Evolutionary conservation across 2,329 filamentous ascomycete genomes (phyloP).

Genomic region (Fonsecaea erecta): DNA sequence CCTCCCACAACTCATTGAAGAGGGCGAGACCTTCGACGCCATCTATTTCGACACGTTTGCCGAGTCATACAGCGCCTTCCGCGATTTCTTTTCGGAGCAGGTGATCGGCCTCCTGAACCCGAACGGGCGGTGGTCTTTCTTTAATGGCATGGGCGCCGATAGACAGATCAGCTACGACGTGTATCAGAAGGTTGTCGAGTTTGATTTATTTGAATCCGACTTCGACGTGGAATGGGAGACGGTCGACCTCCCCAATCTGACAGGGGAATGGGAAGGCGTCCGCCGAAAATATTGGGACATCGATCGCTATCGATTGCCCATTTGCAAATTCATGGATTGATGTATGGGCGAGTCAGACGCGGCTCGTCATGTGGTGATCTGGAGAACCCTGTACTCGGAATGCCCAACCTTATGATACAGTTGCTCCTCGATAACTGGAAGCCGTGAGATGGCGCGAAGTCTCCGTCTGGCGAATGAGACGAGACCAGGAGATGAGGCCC

Average conservation of each 20-base stretch:
- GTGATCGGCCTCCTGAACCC: slow-evolving; percentile 77
- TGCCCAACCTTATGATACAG: background rate
- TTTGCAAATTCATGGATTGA: slow-evolving; percentile 40
- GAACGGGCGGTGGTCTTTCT: slow-evolving; percentile 65
- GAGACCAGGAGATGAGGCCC: background rate
- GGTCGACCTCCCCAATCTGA: slow-evolving; percentile 73
- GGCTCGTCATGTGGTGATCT: background rate
- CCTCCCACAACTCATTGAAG: slow-evolving; percentile 68
- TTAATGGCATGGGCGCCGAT: slow-evolving; percentile 84
- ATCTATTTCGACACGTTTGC: slow-evolving; percentile 99
- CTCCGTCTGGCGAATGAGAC: background rate
- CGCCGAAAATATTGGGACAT: slow-evolving; percentile 88
- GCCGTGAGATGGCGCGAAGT: background rate
- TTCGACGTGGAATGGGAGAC: slow-evolving; percentile 87
- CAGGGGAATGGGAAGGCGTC: slow-evolving; percentile 85
- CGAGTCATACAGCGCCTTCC: slow-evolving; percentile 85
- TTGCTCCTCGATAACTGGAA: background rate
- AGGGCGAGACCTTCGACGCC: slow-evolving; percentile 75
- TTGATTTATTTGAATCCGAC: slow-evolving; percentile 86
- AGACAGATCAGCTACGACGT: slow-evolving; percentile 94
- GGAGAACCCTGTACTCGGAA: background rate
- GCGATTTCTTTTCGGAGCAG: slow-evolving; percentile 84
- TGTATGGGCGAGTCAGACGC: background rate
- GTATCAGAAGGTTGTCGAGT: slow-evolving; percentile 87
- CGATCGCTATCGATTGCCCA: slow-evolving; percentile 57